A percentile compares a stretch with the other conserved stretches of the same genome.
Conservation (phyloP, 208 protist genomes). For the Wallacemonas sp. region DNA sequence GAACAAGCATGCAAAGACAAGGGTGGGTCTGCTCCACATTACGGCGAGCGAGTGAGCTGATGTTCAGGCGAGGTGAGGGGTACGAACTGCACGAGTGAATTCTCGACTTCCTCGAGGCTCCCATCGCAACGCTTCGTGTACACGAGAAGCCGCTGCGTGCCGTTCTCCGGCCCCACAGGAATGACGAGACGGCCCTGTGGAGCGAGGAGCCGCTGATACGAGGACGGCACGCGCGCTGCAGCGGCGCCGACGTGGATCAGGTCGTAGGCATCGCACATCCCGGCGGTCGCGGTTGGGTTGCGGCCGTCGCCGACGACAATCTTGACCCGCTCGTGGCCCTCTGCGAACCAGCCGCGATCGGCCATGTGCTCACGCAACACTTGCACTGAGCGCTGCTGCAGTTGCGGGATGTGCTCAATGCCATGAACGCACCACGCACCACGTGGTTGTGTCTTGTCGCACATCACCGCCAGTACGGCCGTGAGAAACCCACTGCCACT, state of each 20-base stretch:
- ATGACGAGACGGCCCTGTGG: slow-evolving; percentile 69
- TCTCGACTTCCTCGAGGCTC: slow-evolving; percentile 26
- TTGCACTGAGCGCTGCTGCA: slow-evolving; percentile 41
- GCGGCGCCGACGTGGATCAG: slow-evolving; percentile 91
- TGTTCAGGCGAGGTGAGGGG: slow-evolving; percentile 71
- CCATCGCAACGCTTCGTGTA: slow-evolving; percentile 66
- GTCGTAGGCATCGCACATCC: slow-evolving; percentile 39
- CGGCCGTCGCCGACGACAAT: slow-evolving; percentile 76
- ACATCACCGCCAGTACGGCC: slow-evolving; percentile 61
- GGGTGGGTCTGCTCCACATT: no score
- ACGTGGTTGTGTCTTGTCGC: slow-evolving; percentile 22
- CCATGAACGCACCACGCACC: slow-evolving; percentile 54
- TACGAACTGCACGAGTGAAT: slow-evolving; percentile 69
- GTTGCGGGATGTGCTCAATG: slow-evolving; percentile 76
- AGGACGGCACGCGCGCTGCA: slow-evolving; percentile 34
- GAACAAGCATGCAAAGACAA: no score
- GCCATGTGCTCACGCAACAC: slow-evolving; percentile 49
- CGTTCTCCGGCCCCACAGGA: slow-evolving; percentile 59
- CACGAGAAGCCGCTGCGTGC: slow-evolving; percentile 61
- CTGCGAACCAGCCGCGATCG: slow-evolving; percentile 28
- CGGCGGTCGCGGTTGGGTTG: slow-evolving; percentile 26
- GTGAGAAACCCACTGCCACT: slow-evolving; percentile 92
- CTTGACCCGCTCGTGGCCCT: slow-evolving; percentile 26
- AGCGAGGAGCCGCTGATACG: slow-evolving; percentile 50
- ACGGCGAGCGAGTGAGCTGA: no score